Conservation (phyloP, 352 stramenopile genomes). For the Pythium insidiosum region DNA sequence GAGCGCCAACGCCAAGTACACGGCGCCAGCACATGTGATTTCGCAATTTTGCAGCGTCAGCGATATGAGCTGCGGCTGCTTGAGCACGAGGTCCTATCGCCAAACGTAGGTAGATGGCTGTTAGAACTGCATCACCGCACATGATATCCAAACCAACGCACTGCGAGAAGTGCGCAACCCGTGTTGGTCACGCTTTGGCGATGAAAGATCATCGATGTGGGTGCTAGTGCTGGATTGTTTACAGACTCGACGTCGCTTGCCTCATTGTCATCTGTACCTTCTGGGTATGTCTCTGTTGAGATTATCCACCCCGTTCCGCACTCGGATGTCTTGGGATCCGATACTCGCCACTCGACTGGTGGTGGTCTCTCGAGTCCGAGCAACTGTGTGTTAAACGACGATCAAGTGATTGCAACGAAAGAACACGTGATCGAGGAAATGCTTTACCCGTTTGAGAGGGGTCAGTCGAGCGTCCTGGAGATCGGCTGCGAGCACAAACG, state of each 20-base stretch:
- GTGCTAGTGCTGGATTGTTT: conserved; percentile 6
- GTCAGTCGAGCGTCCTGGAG: neutral
- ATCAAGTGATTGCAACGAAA: too few species aligned
- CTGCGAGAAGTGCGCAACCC: conserved; percentile 16
- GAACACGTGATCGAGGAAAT: too few species aligned
- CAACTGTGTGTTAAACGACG: too few species aligned
- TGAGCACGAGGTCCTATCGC: conserved; percentile 14
- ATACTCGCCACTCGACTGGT: too few species aligned
- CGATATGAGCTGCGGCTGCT: conserved; percentile 7
- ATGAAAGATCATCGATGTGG: too few species aligned
- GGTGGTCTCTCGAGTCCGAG: too few species aligned
- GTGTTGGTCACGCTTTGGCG: conserved; percentile 16
- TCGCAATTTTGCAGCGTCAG: conserved; percentile 33
- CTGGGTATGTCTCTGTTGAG: too few species aligned
- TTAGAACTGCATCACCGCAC: too few species aligned
- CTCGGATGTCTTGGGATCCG: too few species aligned
- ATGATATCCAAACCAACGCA: conserved; percentile 2
- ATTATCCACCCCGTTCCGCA: too few species aligned
- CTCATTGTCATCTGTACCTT: conserved; percentile 1
- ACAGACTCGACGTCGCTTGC: too few species aligned
- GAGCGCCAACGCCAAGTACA: conserved; percentile 31
- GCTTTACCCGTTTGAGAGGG: neutral
- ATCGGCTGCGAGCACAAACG: neutral
- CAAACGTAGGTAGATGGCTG: too few species aligned
- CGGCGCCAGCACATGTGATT: conserved; percentile 29